A percentile compares a stretch with the other conserved stretches of the same genome.
phyloP scores from a whole-genome alignment of 164 flowering plant genomes.

The Magnolia changhungtana region DNA sequence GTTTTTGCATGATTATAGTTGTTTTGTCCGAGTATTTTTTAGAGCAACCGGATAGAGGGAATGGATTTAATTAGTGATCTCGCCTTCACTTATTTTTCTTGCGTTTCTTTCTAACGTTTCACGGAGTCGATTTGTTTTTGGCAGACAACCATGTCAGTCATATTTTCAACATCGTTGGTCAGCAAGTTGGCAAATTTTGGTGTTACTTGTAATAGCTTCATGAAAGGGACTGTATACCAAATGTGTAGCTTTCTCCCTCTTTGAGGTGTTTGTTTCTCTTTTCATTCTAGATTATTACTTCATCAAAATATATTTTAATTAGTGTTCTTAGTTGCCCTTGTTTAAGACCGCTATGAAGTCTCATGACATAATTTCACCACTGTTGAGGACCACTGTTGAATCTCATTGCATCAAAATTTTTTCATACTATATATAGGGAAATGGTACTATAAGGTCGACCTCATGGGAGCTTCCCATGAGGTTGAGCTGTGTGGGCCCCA shows the following conservation, averaged over 20 bases:
- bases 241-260: too few relatives aligned
- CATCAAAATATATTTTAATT: too few relatives aligned
- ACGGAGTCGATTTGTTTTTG: too few relatives aligned
- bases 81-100: background rate
- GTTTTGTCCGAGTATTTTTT: background rate
- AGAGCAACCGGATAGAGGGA: background rate
- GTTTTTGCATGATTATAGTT: background rate
- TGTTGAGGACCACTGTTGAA: background rate
- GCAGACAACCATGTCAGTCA: background rate
- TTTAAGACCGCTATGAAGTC: background rate
- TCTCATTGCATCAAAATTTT: background rate
- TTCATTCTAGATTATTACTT: background rate
- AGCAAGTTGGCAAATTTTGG: too few relatives aligned
- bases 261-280: background rate
- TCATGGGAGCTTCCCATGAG: too few relatives aligned
- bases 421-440: too few relatives aligned
- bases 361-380: background rate
- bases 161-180: too few relatives aligned
- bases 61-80: too few relatives aligned
- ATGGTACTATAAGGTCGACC: too few relatives aligned
- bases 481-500: too few relatives aligned
- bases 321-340: background rate
- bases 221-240: too few relatives aligned
- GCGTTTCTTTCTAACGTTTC: background rate
- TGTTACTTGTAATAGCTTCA: too few relatives aligned